A percentile compares a stretch with the other conserved stretches of the same genome.
Conservation (phyloP, 768 basidiomycete species). For the Xerocomellus intermedius region DNA sequence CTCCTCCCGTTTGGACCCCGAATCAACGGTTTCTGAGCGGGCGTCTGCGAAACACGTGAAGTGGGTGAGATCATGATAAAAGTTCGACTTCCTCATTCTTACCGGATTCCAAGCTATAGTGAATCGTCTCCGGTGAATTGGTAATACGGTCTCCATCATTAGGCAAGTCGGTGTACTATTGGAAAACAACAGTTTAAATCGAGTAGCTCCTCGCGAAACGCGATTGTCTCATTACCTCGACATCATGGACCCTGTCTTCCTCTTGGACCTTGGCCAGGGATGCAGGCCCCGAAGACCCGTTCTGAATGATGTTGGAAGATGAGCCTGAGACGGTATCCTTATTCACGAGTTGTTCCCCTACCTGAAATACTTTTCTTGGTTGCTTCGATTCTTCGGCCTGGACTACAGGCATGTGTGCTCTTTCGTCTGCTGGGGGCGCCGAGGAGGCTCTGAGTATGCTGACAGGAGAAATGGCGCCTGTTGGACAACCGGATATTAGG, state of each 20-base stretch:
- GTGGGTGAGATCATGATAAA: not conserved
- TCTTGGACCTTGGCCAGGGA: not conserved
- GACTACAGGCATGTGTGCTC: not conserved
- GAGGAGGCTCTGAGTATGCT: not conserved
- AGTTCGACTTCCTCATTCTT: not conserved
- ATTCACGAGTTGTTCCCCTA: not conserved
- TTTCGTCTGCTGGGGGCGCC: not conserved
- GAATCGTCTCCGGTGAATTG: not conserved
- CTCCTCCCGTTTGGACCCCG: not conserved
- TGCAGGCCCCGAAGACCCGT: not conserved
- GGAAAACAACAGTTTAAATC: not conserved
- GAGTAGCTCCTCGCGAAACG: not conserved
- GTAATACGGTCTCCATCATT: too few species aligned
- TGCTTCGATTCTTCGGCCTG: not conserved
- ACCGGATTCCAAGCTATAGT: not conserved
- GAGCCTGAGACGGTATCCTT: not conserved
- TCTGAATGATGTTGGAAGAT: not conserved
- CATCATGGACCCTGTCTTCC: not conserved
- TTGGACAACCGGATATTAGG: not conserved
- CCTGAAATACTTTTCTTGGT: not conserved
- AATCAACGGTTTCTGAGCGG: not conserved
- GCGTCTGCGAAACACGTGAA: not conserved
- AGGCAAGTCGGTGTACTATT: not conserved
- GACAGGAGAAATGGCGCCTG: not conserved
- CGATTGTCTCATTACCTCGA: not conserved